Evolutionary conservation across 768 basidiomycete genomes (phyloP).

Genomic region (Collybia nuda): DNA sequence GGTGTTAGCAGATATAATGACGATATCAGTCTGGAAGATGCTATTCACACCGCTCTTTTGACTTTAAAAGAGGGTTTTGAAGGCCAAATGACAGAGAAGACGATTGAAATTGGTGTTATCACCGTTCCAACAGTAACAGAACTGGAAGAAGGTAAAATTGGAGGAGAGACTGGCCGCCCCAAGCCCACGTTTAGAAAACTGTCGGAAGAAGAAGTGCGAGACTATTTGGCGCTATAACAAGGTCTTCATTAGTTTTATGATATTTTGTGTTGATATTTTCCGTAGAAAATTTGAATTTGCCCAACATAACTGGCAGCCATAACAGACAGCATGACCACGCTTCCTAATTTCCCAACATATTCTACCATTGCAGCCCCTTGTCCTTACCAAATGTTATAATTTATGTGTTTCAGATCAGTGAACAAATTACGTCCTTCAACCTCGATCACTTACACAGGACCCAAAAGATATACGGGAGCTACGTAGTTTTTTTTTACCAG

Average conservation of each 20-base stretch:
- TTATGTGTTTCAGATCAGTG: neutral
- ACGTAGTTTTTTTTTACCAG: no score
- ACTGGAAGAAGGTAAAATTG: constrained; percentile 69
- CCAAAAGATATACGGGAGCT: neutral
- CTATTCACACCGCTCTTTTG: constrained; percentile 96
- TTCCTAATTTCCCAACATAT: neutral
- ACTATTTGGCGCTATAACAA: constrained; percentile 83
- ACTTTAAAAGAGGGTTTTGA: constrained; percentile 99
- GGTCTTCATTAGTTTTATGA: constrained; percentile 7
- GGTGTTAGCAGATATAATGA: constrained; percentile 83
- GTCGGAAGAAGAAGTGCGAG: constrained; percentile 94
- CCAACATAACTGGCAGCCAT: no score
- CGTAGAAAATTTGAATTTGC: constrained; percentile 1
- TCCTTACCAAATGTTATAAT: neutral
- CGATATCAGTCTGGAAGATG: constrained; percentile 97
- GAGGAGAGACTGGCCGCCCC: constrained; percentile 64
- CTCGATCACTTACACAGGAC: neutral
- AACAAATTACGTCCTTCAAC: neutral
- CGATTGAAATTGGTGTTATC: constrained; percentile 97
- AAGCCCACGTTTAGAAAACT: constrained; percentile 94
- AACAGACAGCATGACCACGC: neutral
- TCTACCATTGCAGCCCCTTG: neutral
- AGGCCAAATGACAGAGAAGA: constrained; percentile 99
- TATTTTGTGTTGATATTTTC: constrained; percentile 23
- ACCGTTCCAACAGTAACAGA: constrained; percentile 80